These are phyloP conservation scores for Xylariaceae sp. DNA, from an alignment of 2,329 filamentous ascomycete species.

Conservation along the genomic window DNA sequence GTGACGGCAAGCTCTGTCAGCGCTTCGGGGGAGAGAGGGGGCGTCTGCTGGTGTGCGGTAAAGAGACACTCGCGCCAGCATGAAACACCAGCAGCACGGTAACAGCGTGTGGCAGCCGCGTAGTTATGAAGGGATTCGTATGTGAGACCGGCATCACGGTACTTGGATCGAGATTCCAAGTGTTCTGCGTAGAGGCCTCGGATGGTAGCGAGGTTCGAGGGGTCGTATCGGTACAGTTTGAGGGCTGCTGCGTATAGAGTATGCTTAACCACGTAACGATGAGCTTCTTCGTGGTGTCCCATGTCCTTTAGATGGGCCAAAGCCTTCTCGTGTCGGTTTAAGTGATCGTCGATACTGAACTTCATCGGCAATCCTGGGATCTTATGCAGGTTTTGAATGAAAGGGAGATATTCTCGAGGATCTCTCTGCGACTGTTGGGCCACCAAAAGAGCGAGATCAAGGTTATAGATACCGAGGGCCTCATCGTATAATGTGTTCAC, in stretches of 20 bases:
- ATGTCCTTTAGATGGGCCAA: slow-evolving; percentile 69
- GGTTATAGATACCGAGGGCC: slow-evolving; percentile 82
- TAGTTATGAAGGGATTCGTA: slow-evolving; percentile 82
- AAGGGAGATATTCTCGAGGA: slow-evolving; percentile 90
- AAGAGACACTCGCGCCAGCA: slow-evolving; percentile 91
- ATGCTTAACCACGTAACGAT: slow-evolving; percentile 73
- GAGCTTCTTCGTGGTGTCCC: slow-evolving; percentile 70
- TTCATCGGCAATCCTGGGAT: slow-evolving; percentile 64
- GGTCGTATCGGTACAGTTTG: slow-evolving; percentile 77
- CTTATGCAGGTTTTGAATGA: slow-evolving; percentile 79
- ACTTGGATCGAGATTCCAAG: slow-evolving; percentile 68
- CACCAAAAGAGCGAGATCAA: slow-evolving; percentile 83
- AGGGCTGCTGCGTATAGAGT: slow-evolving; percentile 72
- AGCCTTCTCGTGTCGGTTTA: slow-evolving; percentile 71
- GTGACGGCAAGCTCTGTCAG: slow-evolving; percentile 63
- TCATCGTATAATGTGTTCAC: slow-evolving; percentile 88
- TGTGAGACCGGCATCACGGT: slow-evolving; percentile 81
- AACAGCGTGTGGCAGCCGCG: slow-evolving; percentile 70
- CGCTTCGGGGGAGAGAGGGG: slow-evolving; percentile 55
- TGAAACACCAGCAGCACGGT: slow-evolving; percentile 67
- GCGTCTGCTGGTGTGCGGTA: slow-evolving; percentile 61
- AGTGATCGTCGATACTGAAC: slow-evolving; percentile 84
- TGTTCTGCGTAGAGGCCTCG: slow-evolving; percentile 75
- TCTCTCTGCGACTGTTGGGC: slow-evolving; percentile 96
- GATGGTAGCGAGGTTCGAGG: slow-evolving; percentile 58